phyloP scores from a whole-genome alignment of 148 eudicot species.

The Salicornia ramosissima region DNA sequence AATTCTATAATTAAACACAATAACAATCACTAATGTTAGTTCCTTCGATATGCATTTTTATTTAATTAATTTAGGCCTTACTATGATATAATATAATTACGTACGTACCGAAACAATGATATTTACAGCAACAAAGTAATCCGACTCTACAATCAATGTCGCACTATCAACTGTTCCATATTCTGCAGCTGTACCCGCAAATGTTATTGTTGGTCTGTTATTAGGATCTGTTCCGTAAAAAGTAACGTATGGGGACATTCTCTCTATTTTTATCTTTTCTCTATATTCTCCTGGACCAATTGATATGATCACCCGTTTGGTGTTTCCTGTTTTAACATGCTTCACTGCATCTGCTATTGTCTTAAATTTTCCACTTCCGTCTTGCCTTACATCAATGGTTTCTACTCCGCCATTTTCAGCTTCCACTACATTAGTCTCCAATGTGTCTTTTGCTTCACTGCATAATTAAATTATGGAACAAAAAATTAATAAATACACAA shows the following conservation, averaged over 20 bases:
- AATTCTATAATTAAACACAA: conserved; percentile 33
- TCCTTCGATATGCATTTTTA: neutral
- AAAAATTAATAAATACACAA: too few species aligned
- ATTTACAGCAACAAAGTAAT: conserved; percentile 53
- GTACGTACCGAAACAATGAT: conserved; percentile 39
- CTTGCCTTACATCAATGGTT: conserved; percentile 36
- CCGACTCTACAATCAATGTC: conserved; percentile 15
- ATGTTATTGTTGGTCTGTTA: neutral
- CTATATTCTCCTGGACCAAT: conserved; percentile 57
- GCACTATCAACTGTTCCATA: neutral
- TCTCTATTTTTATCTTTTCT: conserved; percentile 47
- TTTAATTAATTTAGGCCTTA: neutral
- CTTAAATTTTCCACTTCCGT: conserved; percentile 50
- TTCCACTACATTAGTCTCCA: conserved; percentile 41
- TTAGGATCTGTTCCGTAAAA: conserved; percentile 34
- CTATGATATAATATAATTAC: neutral
- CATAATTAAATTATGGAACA: neutral
- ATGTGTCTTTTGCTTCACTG: conserved; percentile 20
- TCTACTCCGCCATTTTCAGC: conserved; percentile 34
- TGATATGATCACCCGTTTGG: conserved; percentile 34
- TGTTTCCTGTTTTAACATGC: conserved; percentile 39
- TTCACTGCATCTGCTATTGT: conserved; percentile 53
- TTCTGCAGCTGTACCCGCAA: neutral
- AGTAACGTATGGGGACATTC: conserved; percentile 45
- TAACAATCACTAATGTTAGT: too few species aligned